Percentiles rank a stretch among this genome's conserved stretches.
Conservation (phyloP, 2,329 filamentous ascomycete species). For the Neonectria hederae region DNA sequence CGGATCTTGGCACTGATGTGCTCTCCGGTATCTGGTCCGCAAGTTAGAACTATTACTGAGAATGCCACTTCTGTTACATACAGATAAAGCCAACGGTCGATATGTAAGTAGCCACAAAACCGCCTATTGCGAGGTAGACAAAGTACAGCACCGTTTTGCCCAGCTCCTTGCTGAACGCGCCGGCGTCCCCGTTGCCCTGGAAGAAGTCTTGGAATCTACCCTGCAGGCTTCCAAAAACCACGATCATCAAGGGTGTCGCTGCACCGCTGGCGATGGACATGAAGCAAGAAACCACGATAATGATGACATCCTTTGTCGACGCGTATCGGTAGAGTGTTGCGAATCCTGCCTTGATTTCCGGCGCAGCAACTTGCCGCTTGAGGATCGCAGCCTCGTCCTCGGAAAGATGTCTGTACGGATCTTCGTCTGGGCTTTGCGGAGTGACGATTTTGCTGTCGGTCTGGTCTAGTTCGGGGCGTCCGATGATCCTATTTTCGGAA, state of each 20-base stretch:
- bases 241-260: slow-evolving; percentile 76
- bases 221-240: slow-evolving; percentile 77
- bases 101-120: slow-evolving; percentile 78
- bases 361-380: slow-evolving; percentile 69
- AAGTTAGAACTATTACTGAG: neutral
- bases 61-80: neutral
- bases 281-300: slow-evolving; percentile 66
- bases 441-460: neutral
- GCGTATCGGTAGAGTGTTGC: slow-evolving; percentile 73
- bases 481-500: neutral
- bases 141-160: slow-evolving; percentile 71
- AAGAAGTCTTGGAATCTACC: slow-evolving; percentile 72
- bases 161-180: slow-evolving; percentile 65
- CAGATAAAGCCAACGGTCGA: slow-evolving; percentile 86
- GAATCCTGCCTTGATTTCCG: slow-evolving; percentile 68
- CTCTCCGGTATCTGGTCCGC: slow-evolving; percentile 24
- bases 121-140: slow-evolving; percentile 79
- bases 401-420: slow-evolving; percentile 44
- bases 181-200: slow-evolving; percentile 52
- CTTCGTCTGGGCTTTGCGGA: neutral
- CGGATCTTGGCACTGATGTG: slow-evolving; percentile 52
- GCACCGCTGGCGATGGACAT: slow-evolving; percentile 73
- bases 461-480: neutral
- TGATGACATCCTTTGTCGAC: slow-evolving; percentile 65
- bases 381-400: slow-evolving; percentile 70